Base-by-base conservation (phyloP, 1,284 basidiomycete species). In the Austroboletus niveus region DNA sequence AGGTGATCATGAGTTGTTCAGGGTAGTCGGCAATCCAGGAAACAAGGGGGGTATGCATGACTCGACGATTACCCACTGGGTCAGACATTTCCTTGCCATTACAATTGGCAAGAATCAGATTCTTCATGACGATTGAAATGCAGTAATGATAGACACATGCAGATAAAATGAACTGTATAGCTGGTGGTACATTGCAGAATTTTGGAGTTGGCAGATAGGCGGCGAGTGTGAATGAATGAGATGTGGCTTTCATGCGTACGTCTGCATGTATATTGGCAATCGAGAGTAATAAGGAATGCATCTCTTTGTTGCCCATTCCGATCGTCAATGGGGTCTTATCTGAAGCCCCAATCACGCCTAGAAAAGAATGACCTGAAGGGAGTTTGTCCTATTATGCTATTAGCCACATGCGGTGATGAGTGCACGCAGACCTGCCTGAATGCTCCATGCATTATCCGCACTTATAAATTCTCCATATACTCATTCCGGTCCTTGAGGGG, bases 391-490 rank as follows among this genome's bases (percentile, higher is more conserved):
- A 35, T 12, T 32, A 8, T 8, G 3, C 12, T 8, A 8, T 12
- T 32, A 8, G 12, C 8, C 31, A 32, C 12, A 32, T 32, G 8
- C 3, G 8, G 31, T 32, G 31, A 32, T 32, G 8, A 8, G 8
- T 32, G 31, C 12, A 32, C 3, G 31, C 3, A 3, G 15, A 36
- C 40, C 38, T 38, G 58, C 52, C 40, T 57, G 51, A n/a, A 57
- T 49, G 8, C 53, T 22, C 47, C 55, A 57, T 0, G 56, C 51
- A n/a, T 8, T 32, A 29, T 53, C 38, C 3, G 24, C 31, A 10
- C 56, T 57, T 50, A 57, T 57, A n/a, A 57, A 57, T 29, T 57
- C 42, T 1, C 45, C 40, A 24, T 53, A 57, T 5, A 39, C 36
- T 20, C 10, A 4, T 20, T 39, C n/a, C 2, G 6, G n/a, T 20